These are phyloP conservation scores for Rhizoclosmatium sp. DNA, from an alignment of 192 early-diverging fungal genomes.

Conservation along the genomic window DNA sequence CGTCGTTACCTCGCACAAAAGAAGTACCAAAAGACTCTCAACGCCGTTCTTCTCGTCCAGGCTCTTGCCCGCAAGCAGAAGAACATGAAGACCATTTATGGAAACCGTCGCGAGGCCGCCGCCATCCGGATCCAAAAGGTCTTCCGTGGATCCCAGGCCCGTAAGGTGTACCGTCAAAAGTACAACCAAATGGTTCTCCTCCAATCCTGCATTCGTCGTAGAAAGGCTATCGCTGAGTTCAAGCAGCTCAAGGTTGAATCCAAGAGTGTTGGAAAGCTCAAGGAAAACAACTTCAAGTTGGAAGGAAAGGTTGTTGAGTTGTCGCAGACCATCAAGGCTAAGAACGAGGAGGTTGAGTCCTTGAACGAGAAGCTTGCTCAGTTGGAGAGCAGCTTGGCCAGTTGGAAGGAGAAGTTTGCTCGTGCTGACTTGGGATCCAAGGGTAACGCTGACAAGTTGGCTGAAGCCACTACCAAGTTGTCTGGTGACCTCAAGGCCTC, in stretches of 20 bases:
- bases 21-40: conserved; percentile 43
- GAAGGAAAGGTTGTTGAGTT: conserved; percentile 97
- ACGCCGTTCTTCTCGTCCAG: conserved; percentile 54
- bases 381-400: conserved; percentile 69
- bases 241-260: conserved; percentile 81
- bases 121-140: conserved; percentile 80
- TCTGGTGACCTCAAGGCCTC: conserved; percentile 64
- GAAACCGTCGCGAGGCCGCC: conserved; percentile 69
- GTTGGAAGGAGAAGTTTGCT: conserved; percentile 78
- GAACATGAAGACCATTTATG: conserved; percentile 61
- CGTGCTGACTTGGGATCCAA: conserved; percentile 68
- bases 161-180: conserved; percentile 65
- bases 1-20: conserved; percentile 68
- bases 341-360: conserved; percentile 74
- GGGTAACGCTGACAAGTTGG: conserved; percentile 51
- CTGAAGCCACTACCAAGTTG: conserved; percentile 65
- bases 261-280: conserved; percentile 88
- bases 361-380: conserved; percentile 63
- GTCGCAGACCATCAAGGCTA: conserved; percentile 75
- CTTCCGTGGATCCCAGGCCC: conserved; percentile 70
- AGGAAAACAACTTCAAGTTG: conserved; percentile 91
- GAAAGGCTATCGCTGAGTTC: conserved; percentile 73
- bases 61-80: conserved; percentile 48
- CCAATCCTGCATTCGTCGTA: conserved; percentile 85
- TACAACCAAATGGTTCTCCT: conserved; percentile 68